Percentiles rank a stretch among this genome's conserved stretches.
phyloP scores from a whole-genome alignment of 176 grass and related monocot species.

The Rhynchospora tenuis region DNA sequence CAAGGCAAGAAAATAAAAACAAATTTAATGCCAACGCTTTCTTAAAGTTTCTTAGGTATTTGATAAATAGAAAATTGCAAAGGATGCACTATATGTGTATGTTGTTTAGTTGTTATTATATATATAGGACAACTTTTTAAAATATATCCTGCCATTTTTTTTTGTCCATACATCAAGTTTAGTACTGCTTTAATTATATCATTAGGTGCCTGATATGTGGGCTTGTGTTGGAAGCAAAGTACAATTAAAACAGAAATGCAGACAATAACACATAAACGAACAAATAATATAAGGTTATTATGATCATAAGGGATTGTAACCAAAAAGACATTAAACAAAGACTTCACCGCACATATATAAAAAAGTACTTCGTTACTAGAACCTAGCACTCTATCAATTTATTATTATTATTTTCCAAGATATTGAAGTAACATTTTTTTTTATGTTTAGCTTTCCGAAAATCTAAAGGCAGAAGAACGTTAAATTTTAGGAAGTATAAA shows the following conservation, averaged over 20 bases:
- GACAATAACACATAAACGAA: neutral
- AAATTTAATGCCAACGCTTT: neutral
- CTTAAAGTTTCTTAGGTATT: neutral
- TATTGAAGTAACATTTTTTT: neutral
- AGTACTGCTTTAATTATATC: neutral
- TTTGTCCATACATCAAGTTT: neutral
- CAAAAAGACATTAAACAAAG: neutral
- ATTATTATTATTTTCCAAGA: neutral
- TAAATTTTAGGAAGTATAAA: neutral
- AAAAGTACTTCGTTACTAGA: neutral
- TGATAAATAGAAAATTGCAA: neutral
- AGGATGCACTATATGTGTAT: neutral
- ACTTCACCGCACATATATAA: neutral
- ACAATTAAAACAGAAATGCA: neutral
- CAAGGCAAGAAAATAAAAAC: conserved; percentile 2
- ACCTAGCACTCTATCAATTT: neutral
- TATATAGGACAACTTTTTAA: no score
- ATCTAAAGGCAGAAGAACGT: no score
- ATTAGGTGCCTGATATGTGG: neutral
- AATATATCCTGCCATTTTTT: neutral
- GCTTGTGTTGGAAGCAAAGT: neutral
- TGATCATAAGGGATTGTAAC: neutral
- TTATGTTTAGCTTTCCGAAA: neutral
- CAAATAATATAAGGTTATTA: neutral
- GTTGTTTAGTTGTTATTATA: no score